Evolutionary conservation across 2,329 filamentous ascomycete genomes (phyloP).

Genomic region (Leptographium wingfieldii): DNA sequence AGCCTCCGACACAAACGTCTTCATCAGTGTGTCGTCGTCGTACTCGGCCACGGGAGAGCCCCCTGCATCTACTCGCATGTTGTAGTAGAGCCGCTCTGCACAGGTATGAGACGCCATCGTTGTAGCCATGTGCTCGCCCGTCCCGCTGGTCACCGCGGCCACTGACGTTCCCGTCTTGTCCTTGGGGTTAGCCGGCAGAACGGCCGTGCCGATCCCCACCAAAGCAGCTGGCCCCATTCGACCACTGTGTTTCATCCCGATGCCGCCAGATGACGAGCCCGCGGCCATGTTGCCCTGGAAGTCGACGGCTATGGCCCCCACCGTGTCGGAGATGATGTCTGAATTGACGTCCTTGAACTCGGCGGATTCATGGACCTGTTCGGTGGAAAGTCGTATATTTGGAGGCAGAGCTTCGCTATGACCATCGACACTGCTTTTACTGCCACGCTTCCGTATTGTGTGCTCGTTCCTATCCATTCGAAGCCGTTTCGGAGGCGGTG

Average conservation of each 20-base stretch:
- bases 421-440: background rate
- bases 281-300: constrained; percentile 77
- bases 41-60: constrained; percentile 54
- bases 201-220: constrained; percentile 79
- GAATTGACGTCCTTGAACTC: background rate
- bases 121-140: constrained; percentile 95
- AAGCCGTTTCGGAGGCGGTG: constrained; percentile 6
- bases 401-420: background rate
- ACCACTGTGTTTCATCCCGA: constrained; percentile 94
- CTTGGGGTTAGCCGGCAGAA: constrained; percentile 62
- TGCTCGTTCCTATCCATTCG: background rate
- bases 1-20: constrained; percentile 69
- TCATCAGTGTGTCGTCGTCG: constrained; percentile 65
- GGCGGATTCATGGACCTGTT: background rate
- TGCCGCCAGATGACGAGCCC: constrained; percentile 90
- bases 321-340: constrained; percentile 73
- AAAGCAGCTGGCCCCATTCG: constrained; percentile 86
- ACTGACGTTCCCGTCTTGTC: constrained; percentile 61
- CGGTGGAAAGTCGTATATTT: background rate
- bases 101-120: constrained; percentile 82
- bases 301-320: constrained; percentile 91
- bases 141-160: constrained; percentile 82
- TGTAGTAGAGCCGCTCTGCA: constrained; percentile 71
- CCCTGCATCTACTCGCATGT: constrained; percentile 43
- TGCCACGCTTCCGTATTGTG: background rate